Conservation (phyloP, 1,284 basidiomycete genomes). For the Trametes hirsuta region DNA sequence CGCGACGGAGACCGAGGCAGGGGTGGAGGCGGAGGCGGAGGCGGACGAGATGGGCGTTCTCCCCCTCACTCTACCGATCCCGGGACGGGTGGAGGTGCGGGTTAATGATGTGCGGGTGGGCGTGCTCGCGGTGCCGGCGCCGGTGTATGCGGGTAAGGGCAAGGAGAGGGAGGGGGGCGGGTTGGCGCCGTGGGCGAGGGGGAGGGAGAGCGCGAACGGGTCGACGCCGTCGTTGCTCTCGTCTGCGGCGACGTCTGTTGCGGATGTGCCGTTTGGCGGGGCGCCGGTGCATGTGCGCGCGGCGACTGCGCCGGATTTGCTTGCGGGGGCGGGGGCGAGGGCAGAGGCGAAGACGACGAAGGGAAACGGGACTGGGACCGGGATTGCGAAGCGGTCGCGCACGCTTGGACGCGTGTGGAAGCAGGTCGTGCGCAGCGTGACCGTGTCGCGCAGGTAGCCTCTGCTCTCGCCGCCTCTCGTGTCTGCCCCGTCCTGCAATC, state of each 20-base stretch:
- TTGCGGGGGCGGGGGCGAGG: too few species aligned
- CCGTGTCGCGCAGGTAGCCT: slow-evolving; percentile 11
- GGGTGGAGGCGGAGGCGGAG: background rate
- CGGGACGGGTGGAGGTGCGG: slow-evolving; percentile 16
- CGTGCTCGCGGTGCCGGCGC: slow-evolving; percentile 14
- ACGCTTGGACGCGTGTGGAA: slow-evolving; percentile 23
- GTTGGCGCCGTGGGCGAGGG: background rate
- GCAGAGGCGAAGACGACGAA: too few species aligned
- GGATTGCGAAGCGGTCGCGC: slow-evolving; percentile 9
- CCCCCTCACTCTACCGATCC: background rate
- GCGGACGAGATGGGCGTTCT: slow-evolving; percentile 19
- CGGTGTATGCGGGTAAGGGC: slow-evolving; percentile 1
- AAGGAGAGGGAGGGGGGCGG: slow-evolving; percentile 1
- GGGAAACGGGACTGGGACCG: too few species aligned
- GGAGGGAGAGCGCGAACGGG: background rate
- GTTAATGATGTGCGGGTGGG: slow-evolving; percentile 27
- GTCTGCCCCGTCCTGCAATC: background rate
- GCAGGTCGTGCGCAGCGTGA: slow-evolving; percentile 25
- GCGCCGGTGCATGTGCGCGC: slow-evolving; percentile 3
- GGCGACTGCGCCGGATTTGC: slow-evolving; percentile 5
- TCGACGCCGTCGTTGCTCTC: slow-evolving; percentile 1
- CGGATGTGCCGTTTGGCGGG: background rate
- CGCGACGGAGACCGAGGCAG: background rate
- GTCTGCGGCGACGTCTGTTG: slow-evolving; percentile 8
- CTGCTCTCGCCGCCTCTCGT: background rate